Conservation (phyloP, 805 yeast species). For the Saccharomyces eubayanus region DNA sequence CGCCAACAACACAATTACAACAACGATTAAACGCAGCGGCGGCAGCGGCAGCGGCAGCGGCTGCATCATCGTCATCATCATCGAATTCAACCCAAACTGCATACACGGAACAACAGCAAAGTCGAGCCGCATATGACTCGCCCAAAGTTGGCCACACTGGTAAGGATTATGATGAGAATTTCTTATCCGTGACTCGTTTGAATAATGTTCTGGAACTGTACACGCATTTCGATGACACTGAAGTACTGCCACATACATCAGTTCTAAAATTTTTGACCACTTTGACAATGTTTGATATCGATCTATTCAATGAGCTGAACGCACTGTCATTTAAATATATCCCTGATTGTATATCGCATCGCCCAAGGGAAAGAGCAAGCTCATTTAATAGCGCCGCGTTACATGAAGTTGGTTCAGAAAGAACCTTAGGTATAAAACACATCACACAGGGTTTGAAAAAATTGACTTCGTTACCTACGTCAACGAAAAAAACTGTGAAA, state of each 20-base stretch:
- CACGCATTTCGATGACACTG: constrained; percentile 20
- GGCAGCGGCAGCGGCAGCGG: background rate
- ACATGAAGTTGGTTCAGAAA: constrained; percentile 8
- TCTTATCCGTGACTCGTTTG: constrained; percentile 7
- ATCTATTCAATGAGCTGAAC: constrained; percentile 20
- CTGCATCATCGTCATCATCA: background rate
- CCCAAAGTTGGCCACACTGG: background rate
- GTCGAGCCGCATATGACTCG: background rate
- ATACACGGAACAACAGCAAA: background rate
- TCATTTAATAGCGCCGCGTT: constrained; percentile 1
- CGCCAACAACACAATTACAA: background rate
- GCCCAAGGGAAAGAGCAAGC: background rate
- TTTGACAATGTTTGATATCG: constrained; percentile 22
- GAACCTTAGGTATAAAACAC: constrained; percentile 9
- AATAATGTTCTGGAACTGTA: constrained; percentile 21
- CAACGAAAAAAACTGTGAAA: constrained; percentile 17
- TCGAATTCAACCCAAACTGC: background rate
- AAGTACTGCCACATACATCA: constrained; percentile 23
- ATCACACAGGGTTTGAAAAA: constrained; percentile 22
- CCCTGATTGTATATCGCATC: constrained; percentile 6
- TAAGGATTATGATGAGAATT: background rate
- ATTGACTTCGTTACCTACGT: constrained; percentile 13
- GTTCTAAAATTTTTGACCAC: constrained; percentile 21
- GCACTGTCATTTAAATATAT: constrained; percentile 17
- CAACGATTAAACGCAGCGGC: background rate